Base-by-base conservation (phyloP, 208 protist genomes). In the Trichomonas tenax region DNA sequence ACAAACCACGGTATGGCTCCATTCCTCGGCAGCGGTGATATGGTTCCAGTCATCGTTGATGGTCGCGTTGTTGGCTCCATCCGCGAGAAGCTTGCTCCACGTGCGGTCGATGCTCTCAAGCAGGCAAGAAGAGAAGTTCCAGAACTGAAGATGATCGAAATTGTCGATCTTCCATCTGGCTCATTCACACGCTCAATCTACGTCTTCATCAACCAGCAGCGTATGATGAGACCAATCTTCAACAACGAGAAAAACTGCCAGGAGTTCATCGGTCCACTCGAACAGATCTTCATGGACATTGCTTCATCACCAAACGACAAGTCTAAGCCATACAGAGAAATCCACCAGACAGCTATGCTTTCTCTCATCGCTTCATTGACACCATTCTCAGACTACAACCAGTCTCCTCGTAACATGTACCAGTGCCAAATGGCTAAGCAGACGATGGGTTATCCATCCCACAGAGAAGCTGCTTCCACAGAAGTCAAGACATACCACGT, bases 321-420 rank as follows among this genome's bases (percentile, higher is more conserved):
- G 48, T 97, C 98, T 41, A 98, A 99, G 90, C 15, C 86, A 93
- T 51, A 93, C 44, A n/a, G 86, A 48, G 99, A 99, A 97, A 97
- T 99, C 96, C 98, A 97, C 96, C 98, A 98, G 38, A 98, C 97
- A 96, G 98, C 98, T 97, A 98, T 99, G 97, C 98, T 99, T 95
- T 99, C 98, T 36, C 96, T 99, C 58, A 98, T 99, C 84, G 99
- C 99, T 17, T 98, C 98, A 89, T 98, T 99, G 0, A 99, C 99
- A 45, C 99, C 99, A 81, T 99, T 99, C 97, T 99, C 99, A 88
- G 97, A 99, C 97, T 98, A 99, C 97, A 99, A 99, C 97, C 99
- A 99, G 98, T 99, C 98, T n/a, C 99, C 99, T 51, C 97, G 99
- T 95, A 99, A 99, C 97, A 99, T 99, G 97, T 99, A 99, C 97